Evolutionary conservation across 352 stramenopile genomes (phyloP).

Genomic region (Pythium pyrilobum): DNA sequence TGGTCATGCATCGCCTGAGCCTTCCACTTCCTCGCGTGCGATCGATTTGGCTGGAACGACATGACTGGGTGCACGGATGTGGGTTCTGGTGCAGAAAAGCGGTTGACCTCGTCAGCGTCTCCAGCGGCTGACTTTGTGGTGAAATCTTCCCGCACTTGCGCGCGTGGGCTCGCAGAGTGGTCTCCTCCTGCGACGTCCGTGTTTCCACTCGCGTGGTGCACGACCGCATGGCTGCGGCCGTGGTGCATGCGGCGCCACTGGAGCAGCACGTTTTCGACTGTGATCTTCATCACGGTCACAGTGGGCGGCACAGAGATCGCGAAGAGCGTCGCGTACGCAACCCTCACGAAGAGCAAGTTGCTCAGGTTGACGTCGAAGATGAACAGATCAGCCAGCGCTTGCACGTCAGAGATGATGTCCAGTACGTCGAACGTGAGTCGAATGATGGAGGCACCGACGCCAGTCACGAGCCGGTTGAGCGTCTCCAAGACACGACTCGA

Average conservation of each 20-base stretch:
- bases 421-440: conserved; percentile 18
- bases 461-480: conserved; percentile 10
- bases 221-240: background rate
- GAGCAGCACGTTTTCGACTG: conserved; percentile 8
- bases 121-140: background rate
- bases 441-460: conserved; percentile 7
- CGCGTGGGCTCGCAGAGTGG: background rate
- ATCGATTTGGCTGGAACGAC: too few relatives aligned
- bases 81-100: background rate
- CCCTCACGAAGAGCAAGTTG: conserved; percentile 11
- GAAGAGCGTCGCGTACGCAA: conserved; percentile 17
- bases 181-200: too few relatives aligned
- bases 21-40: background rate
- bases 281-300: conserved; percentile 10
- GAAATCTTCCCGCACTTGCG: background rate
- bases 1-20: background rate
- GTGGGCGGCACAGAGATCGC: conserved; percentile 5
- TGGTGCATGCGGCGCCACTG: conserved; percentile 14
- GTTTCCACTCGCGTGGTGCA: background rate
- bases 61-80: background rate
- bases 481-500: conserved; percentile 14
- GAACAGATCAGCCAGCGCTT: conserved; percentile 20
- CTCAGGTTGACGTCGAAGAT: conserved; percentile 14
- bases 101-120: background rate
- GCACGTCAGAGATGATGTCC: conserved; percentile 17